Conservation (phyloP, 225 moss, liverwort and hornwort genomes). For the Polytrichum formosum region DNA sequence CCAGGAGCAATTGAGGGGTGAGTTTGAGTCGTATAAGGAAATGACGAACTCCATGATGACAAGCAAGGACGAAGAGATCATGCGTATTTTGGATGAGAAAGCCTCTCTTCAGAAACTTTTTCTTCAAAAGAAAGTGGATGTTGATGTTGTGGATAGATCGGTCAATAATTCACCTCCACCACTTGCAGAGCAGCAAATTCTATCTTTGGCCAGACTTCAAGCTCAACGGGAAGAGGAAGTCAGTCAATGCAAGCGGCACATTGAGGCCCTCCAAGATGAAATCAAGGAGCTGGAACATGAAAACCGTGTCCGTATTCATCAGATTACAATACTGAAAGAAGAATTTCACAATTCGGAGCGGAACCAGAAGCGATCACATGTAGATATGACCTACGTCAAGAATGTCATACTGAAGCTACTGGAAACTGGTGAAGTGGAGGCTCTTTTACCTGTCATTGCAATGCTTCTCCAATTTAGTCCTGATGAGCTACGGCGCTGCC, state of each 20-base stretch:
- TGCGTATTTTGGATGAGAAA: conserved; percentile 72
- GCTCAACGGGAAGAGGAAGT: conserved; percentile 98
- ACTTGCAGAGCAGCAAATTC: conserved; percentile 87
- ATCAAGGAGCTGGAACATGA: conserved; percentile 84
- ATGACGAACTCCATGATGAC: conserved; percentile 81
- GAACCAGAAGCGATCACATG: conserved; percentile 86
- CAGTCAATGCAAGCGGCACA: conserved; percentile 74
- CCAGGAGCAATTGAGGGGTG: conserved; percentile 58
- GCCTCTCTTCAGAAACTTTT: conserved; percentile 50
- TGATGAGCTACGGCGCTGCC: conserved; percentile 85
- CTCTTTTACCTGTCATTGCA: conserved; percentile 86
- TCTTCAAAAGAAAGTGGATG: conserved; percentile 23
- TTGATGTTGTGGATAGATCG: conserved; percentile 19
- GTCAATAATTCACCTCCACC: conserved; percentile 33
- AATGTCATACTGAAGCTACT: conserved; percentile 92
- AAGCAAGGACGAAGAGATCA: conserved; percentile 85
- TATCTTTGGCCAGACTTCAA: conserved; percentile 84
- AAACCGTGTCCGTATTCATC: conserved; percentile 83
- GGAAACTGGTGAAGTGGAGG: conserved; percentile 98
- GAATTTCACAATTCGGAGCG: conserved; percentile 88
- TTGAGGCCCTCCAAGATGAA: conserved; percentile 93
- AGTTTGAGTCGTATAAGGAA: conserved; percentile 80
- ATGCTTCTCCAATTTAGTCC: conserved; percentile 99
- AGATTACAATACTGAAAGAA: conserved; percentile 82
- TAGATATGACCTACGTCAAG: conserved; percentile 96